These are phyloP conservation scores for Nicotiana otophora DNA, from an alignment of 257 asterid species.

Conservation along the genomic window DNA sequence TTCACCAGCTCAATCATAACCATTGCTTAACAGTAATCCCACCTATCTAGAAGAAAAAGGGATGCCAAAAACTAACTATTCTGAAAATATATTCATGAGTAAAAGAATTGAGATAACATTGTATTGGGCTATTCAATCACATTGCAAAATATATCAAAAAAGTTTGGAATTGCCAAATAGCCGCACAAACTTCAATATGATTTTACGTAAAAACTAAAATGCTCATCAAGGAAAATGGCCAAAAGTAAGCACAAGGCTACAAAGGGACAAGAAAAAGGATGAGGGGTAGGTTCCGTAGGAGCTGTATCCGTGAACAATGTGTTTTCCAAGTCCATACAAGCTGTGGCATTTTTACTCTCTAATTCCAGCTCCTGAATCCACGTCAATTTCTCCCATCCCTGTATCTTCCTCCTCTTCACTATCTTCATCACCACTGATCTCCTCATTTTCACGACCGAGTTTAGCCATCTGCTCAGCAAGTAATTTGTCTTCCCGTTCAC, in stretches of 20 bases:
- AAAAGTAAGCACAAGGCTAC: not conserved
- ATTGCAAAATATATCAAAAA: not conserved
- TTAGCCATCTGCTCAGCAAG: constrained; percentile 81
- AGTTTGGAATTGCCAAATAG: not conserved
- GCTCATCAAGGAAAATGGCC: not conserved
- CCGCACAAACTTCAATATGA: not conserved
- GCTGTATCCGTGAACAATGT: constrained; percentile 5
- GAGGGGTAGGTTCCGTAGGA: constrained; percentile 4
- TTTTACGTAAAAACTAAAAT: not conserved
- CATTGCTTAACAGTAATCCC: not conserved
- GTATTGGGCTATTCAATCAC: not conserved
- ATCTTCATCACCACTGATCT: constrained; percentile 80
- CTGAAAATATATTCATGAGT: not conserved
- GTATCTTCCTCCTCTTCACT: constrained; percentile 96
- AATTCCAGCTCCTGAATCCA: constrained; percentile 43
- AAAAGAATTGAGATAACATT: not conserved
- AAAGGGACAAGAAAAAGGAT: not conserved
- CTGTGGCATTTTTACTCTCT: constrained; percentile 23
- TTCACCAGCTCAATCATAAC: not conserved
- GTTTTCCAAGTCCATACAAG: not conserved
- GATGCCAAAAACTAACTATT: not conserved
- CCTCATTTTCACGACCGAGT: constrained; percentile 66
- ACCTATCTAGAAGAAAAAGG: not conserved
- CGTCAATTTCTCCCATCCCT: constrained; percentile 88
- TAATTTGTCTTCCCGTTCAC: constrained; percentile 87